These are phyloP conservation scores for Trichoderma asperelloides DNA, from an alignment of 495 filamentous ascomycete genomes.

Conservation along the genomic window DNA sequence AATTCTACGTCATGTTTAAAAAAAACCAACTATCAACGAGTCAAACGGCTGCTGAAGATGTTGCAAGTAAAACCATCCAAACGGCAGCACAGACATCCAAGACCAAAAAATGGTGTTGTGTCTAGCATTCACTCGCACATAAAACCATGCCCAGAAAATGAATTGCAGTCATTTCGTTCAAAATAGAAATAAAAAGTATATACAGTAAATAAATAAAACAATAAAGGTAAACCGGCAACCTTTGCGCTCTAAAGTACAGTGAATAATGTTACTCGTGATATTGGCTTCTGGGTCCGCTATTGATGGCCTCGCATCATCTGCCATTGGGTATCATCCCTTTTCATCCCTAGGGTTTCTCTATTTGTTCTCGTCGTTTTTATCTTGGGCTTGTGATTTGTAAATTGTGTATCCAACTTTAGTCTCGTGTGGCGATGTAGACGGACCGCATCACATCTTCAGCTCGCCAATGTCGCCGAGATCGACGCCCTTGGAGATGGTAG, in stretches of 20 bases:
- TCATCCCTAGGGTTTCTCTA: background rate
- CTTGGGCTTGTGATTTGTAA: too few relatives aligned
- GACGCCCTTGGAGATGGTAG: conserved; percentile 2
- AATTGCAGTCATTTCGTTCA: background rate
- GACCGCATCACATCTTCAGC: background rate
- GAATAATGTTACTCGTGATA: background rate
- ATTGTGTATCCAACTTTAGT: too few relatives aligned
- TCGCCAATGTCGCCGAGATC: background rate
- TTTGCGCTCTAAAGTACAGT: background rate
- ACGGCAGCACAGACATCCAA: background rate
- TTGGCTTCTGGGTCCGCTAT: background rate
- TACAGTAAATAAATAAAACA: background rate
- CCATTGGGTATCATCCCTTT: background rate
- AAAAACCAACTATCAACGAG: too few relatives aligned
- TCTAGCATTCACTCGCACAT: background rate
- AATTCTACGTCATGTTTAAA: too few relatives aligned
- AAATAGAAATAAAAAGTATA: background rate
- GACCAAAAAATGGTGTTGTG: background rate
- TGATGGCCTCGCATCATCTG: background rate
- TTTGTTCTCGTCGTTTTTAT: background rate
- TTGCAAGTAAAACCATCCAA: background rate
- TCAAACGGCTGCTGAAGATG: background rate
- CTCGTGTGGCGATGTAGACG: too few relatives aligned
- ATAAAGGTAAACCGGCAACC: background rate
- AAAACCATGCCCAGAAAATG: background rate